Evolutionary conservation across 139 green algal species (phyloP), one percentile per base, ranked within the genome.

Genomic region (Chlorella sp.): DNA sequence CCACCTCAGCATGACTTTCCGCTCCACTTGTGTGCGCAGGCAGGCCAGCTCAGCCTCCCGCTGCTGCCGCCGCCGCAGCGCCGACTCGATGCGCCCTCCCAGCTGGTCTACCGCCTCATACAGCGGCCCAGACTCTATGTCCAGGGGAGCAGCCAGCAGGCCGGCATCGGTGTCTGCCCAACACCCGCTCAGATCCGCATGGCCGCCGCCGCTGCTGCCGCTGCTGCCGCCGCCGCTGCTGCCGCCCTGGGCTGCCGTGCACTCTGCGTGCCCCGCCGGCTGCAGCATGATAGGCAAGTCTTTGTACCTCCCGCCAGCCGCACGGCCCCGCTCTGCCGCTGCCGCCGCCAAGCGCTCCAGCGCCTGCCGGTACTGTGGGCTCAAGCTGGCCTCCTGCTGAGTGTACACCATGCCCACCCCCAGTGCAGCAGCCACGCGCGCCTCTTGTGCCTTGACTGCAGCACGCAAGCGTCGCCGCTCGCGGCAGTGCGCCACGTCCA

Each of bases 1-100:
- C 76, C 41, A 83, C 77, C 91, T 73, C 60, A 94, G 76, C 34
- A 82, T 84, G 54, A 90, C 68, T 56, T 85, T 69, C 22, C 74
- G 83, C 81, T 92, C 88, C 65, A 90, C 85, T 41, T 83, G 68
- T 0, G 41, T 81, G 19, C 87, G 79, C 73, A 91, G 69, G 13
- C 73, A 62, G 28, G 85, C 82, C 9, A 82, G 56, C 65, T 88
- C 68, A 28, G 76, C 54, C 36, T 74, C 51, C 5, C 64, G 26
- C 51, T 11, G 62, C 73, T 56, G 46, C 41, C 60, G 62, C 80
- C 58, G 74, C 65, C 48, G 58, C 20, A 38, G 58, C 13, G 64
- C 73, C 9, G 73, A 64, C 77, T 74, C 22, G 30, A 78, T 76
- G 41, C 75, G 46, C 43, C 75, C 41, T 3, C 82, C 86, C 70